Evolutionary conservation across 495 filamentous ascomycete species (phyloP).

Genomic region (Podospora pseudoanserina): DNA sequence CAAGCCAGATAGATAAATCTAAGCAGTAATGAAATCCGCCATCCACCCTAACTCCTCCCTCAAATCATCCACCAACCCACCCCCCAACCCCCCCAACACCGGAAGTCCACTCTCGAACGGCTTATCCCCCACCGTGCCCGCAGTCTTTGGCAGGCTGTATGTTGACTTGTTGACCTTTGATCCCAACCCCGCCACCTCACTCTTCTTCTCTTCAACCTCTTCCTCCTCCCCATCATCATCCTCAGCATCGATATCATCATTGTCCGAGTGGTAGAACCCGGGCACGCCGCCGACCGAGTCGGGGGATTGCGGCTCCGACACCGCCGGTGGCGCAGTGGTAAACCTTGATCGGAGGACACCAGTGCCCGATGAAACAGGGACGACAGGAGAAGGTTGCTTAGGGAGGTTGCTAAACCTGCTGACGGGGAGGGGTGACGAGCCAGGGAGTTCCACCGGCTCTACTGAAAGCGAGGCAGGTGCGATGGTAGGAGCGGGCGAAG

Average conservation of each 20-base stretch:
- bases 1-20: background rate
- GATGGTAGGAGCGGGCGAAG: constrained; percentile 27
- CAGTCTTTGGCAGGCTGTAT: constrained; percentile 41
- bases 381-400: background rate
- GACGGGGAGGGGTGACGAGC: background rate
- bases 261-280: constrained; percentile 44
- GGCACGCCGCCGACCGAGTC: constrained; percentile 28
- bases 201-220: constrained; percentile 2
- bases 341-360: background rate
- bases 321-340: constrained; percentile 20
- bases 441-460: too few relatives aligned
- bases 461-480: constrained; percentile 2
- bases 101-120: constrained; percentile 7
- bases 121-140: constrained; percentile 14
- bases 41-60: constrained; percentile 47
- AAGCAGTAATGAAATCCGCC: constrained; percentile 34
- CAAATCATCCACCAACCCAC: constrained; percentile 26
- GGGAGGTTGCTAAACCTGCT: constrained; percentile 4
- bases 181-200: constrained; percentile 11
- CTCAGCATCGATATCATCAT: constrained; percentile 34
- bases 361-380: background rate
- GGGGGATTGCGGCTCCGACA: constrained; percentile 17
- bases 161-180: constrained; percentile 35
- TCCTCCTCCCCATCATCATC: constrained; percentile 19
- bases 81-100: constrained; percentile 35